A percentile compares a stretch with the other conserved stretches of the same genome.
These are phyloP conservation scores for Kuraishia borneana DNA, from an alignment of 805 yeast species.

Conservation along the genomic window DNA sequence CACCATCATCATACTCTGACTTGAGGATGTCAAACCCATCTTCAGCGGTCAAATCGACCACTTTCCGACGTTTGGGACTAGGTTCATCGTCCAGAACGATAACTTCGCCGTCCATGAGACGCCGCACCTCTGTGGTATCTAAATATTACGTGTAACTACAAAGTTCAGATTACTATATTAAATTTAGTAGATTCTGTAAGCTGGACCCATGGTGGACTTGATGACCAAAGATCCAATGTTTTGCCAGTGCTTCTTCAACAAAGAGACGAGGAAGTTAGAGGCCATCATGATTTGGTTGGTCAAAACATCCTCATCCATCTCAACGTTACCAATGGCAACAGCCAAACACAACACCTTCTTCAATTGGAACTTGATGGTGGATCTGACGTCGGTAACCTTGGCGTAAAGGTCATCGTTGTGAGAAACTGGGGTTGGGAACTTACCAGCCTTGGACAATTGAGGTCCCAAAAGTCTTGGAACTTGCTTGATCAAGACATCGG, in stretches of 20 bases:
- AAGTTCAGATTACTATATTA: too few relatives aligned
- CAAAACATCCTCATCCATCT: slow-evolving; percentile 94
- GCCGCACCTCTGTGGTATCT: background rate
- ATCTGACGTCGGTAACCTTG: slow-evolving; percentile 94
- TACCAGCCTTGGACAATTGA: slow-evolving; percentile 99
- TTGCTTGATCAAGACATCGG: slow-evolving; percentile 98
- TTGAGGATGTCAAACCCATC: background rate
- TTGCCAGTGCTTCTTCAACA: slow-evolving; percentile 99
- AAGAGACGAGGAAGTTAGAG: slow-evolving; percentile 96
- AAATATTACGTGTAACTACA: too few relatives aligned
- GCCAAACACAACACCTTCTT: slow-evolving; percentile 99
- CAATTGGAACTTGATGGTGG: slow-evolving; percentile 99
- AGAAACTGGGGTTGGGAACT: slow-evolving; percentile 99
- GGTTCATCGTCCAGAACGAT: background rate
- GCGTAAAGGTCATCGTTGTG: slow-evolving; percentile 96
- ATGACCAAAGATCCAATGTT: slow-evolving; percentile 98
- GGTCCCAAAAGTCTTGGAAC: slow-evolving; percentile 99
- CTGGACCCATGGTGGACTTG: slow-evolving; percentile 99
- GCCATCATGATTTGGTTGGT: slow-evolving; percentile 98
- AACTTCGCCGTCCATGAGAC: background rate
- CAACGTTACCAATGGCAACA: slow-evolving; percentile 99
- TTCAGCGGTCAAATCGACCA: background rate
- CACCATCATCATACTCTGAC: slow-evolving; percentile 12
- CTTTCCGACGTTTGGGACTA: background rate
- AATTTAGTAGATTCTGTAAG: slow-evolving; percentile 95